Conservation (phyloP, 164 flowering plant species). For the Amborella trichopoda region DNA sequence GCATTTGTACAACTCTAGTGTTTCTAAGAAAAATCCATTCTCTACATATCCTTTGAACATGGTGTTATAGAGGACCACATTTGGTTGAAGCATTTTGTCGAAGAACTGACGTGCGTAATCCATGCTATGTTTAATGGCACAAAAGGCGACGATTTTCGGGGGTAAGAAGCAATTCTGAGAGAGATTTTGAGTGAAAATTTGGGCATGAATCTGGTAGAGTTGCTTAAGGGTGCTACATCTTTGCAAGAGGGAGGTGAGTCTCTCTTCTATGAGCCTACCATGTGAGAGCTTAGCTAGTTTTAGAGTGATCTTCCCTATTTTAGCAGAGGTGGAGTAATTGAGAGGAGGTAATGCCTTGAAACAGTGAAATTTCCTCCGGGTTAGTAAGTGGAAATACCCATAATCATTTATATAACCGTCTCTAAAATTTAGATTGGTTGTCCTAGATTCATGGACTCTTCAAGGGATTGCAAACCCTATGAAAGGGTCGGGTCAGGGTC, state of each 20-base stretch:
- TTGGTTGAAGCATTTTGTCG: slow-evolving; percentile 33
- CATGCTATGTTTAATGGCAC: slow-evolving; percentile 14
- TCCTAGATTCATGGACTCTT: too few species aligned
- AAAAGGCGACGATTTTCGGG: slow-evolving; percentile 32
- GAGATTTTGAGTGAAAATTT: slow-evolving; percentile 28
- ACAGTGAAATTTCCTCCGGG: too few species aligned
- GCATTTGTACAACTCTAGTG: slow-evolving; percentile 23
- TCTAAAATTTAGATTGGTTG: too few species aligned
- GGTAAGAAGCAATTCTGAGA: slow-evolving; percentile 20
- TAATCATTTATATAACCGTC: too few species aligned
- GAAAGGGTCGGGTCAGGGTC: too few species aligned
- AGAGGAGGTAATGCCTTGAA: too few species aligned
- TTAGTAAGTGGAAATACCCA: too few species aligned
- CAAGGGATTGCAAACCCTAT: too few species aligned
- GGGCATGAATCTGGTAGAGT: slow-evolving; percentile 38
- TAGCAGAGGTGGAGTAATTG: too few species aligned
- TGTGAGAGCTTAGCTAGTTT: too few species aligned
- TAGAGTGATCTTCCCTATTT: too few species aligned
- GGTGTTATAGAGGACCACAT: slow-evolving; percentile 34
- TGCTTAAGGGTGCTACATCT: slow-evolving; percentile 32
- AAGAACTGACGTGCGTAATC: slow-evolving; percentile 33
- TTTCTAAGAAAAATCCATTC: slow-evolving; percentile 22
- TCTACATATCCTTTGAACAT: slow-evolving; percentile 46
- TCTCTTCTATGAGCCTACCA: too few species aligned
- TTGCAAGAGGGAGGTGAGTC: slow-evolving; percentile 32